A percentile compares a stretch with the other conserved stretches of the same genome.
phyloP scores from a whole-genome alignment of 441 rosid genomes.

The Francoa sonchifolia region DNA sequence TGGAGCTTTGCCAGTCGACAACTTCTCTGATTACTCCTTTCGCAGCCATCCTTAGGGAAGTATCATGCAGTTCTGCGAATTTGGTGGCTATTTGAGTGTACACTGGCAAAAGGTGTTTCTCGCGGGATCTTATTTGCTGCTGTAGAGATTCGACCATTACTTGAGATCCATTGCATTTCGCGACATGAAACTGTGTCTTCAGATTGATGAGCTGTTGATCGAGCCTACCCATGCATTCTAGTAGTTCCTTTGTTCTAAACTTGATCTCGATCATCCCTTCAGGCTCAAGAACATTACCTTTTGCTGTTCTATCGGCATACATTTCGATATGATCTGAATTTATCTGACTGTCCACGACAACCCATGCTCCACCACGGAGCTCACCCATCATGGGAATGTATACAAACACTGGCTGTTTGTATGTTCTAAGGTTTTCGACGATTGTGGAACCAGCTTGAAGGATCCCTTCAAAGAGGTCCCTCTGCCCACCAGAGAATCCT shows the following conservation, averaged over 20 bases:
- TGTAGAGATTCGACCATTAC: conserved; percentile 42
- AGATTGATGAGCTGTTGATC: conserved; percentile 58
- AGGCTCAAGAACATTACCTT: conserved; percentile 97
- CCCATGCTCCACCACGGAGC: conserved; percentile 99
- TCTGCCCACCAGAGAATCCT: conserved; percentile 99
- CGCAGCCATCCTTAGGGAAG: conserved; percentile 90
- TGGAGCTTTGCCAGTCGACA: conserved; percentile 71
- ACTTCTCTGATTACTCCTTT: conserved; percentile 91
- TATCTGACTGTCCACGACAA: conserved; percentile 88
- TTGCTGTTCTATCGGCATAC: conserved; percentile 94
- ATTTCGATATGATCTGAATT: conserved; percentile 92
- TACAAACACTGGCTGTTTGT: conserved; percentile 93
- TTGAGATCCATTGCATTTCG: conserved; percentile 35
- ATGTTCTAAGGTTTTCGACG: conserved; percentile 93
- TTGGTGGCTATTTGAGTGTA: conserved; percentile 90
- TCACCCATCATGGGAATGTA: conserved; percentile 99
- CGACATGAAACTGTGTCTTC: conserved; percentile 61
- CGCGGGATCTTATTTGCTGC: conserved; percentile 66
- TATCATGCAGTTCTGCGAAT: conserved; percentile 94
- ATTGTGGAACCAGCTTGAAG: conserved; percentile 99
- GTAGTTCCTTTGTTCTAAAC: conserved; percentile 79
- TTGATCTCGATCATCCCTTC: conserved; percentile 98
- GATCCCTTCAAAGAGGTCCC: conserved; percentile 97
- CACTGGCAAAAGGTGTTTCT: conserved; percentile 79
- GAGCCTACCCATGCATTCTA: conserved; percentile 97